These are phyloP conservation scores for Penicillium nordicum DNA, from an alignment of 2,329 filamentous ascomycete genomes.

Conservation along the genomic window DNA sequence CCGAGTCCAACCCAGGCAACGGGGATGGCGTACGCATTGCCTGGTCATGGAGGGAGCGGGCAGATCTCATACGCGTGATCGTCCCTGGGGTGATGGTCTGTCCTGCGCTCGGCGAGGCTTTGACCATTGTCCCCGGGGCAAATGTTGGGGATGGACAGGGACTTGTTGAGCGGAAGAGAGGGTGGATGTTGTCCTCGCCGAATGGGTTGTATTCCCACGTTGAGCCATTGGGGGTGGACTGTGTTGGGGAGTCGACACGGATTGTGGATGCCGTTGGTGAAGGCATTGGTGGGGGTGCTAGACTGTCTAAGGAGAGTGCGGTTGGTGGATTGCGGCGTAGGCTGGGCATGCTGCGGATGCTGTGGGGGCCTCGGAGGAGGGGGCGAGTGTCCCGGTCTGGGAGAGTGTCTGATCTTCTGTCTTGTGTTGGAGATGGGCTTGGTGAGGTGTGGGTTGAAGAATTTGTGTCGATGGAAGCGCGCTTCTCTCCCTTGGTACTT, in stretches of 20 bases:
- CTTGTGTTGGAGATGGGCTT: constrained; percentile 7
- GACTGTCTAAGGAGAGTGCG: constrained; percentile 27
- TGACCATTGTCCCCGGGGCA: constrained; percentile 53
- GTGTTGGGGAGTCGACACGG: constrained; percentile 14
- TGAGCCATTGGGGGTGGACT: constrained; percentile 6
- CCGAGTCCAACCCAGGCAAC: not conserved
- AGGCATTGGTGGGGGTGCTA: constrained; percentile 16
- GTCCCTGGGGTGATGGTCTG: constrained; percentile 48
- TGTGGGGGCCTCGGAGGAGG: constrained; percentile 12
- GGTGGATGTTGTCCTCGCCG: constrained; percentile 55
- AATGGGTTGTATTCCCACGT: constrained; percentile 20
- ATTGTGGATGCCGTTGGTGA: constrained; percentile 23
- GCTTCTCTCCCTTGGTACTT: constrained; percentile 21
- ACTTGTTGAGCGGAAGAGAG: constrained; percentile 55
- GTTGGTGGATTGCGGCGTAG: constrained; percentile 18
- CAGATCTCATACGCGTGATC: constrained; percentile 37
- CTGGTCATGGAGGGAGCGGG: constrained; percentile 30
- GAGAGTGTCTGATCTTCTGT: constrained; percentile 5
- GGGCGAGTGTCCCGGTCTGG: constrained; percentile 10
- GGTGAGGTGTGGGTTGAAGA: constrained; percentile 15
- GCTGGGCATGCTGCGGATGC: constrained; percentile 22
- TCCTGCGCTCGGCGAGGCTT: constrained; percentile 53
- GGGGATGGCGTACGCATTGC: constrained; percentile 9
- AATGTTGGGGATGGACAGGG: constrained; percentile 51
- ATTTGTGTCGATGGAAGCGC: constrained; percentile 23